These are phyloP conservation scores for Sphagnum fallax DNA, from an alignment of 228 moss, liverwort and hornwort species.

Conservation along the genomic window DNA sequence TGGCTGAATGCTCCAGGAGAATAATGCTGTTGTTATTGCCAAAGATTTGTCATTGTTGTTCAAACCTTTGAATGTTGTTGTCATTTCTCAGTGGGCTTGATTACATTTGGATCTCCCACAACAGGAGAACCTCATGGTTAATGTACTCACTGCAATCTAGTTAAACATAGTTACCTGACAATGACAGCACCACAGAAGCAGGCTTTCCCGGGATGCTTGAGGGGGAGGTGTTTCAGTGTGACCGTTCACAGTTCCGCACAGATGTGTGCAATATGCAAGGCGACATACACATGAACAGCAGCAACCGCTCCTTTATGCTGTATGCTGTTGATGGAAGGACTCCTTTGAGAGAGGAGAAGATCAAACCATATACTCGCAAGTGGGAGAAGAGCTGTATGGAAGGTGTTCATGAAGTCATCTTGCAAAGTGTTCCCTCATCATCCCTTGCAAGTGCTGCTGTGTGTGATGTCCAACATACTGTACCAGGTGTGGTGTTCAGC, in stretches of 20 bases:
- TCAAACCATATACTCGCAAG: conserved; percentile 85
- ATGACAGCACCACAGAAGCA: conserved; percentile 9
- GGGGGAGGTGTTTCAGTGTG: conserved; percentile 56
- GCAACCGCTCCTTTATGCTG: conserved; percentile 33
- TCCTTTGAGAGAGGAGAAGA: conserved; percentile 16
- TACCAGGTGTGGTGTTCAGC: conserved; percentile 74
- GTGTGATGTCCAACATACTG: conserved; percentile 55
- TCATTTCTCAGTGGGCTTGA: too few relatives aligned
- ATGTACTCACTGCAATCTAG: too few relatives aligned
- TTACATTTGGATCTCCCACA: too few relatives aligned
- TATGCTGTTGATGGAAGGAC: conserved; percentile 20
- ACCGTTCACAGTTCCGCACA: conserved; percentile 58
- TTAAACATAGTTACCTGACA: background rate
- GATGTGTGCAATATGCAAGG: conserved; percentile 82
- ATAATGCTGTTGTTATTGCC: too few relatives aligned
- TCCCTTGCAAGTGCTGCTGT: background rate
- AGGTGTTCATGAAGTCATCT: conserved; percentile 31
- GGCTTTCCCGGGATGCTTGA: conserved; percentile 39
- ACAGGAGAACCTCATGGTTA: too few relatives aligned
- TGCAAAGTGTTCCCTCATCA: conserved; percentile 17
- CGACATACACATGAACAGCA: conserved; percentile 36
- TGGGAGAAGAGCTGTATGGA: conserved; percentile 78
- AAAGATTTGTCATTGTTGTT: too few relatives aligned
- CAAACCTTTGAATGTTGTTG: too few relatives aligned
- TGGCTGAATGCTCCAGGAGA: too few relatives aligned